phyloP scores from a whole-genome alignment of 129 eudicot species.

The Scalesia atractyloides region DNA sequence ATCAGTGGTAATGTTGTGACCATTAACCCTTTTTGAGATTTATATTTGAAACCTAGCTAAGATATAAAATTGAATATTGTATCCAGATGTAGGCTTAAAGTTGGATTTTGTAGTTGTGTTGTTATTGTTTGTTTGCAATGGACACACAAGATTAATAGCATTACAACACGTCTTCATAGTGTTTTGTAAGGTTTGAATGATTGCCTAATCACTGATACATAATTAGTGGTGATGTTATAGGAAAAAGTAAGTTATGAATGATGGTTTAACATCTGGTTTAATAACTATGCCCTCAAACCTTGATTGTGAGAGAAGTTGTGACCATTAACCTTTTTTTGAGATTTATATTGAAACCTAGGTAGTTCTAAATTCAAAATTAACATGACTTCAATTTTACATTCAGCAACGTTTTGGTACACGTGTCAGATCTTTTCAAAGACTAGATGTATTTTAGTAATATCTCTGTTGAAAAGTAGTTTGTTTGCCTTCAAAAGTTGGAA shows the following conservation, averaged over 20 bases:
- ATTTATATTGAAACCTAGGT: background rate
- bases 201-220: background rate
- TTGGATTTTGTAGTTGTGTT: slow-evolving; percentile 14
- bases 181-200: slow-evolving; percentile 1
- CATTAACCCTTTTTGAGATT: too few relatives aligned
- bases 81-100: background rate
- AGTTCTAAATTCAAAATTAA: background rate
- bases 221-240: background rate
- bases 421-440: background rate
- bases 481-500: background rate
- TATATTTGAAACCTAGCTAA: too few relatives aligned
- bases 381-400: background rate
- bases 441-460: background rate
- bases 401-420: background rate
- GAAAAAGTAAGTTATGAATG: too few relatives aligned
- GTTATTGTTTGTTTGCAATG: background rate
- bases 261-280: too few relatives aligned
- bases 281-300: too few relatives aligned
- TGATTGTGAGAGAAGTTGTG: background rate
- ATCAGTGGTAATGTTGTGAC: too few relatives aligned
- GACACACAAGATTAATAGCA: background rate
- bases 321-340: background rate
- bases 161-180: background rate
- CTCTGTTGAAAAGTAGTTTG: background rate
- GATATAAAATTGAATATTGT: background rate